phyloP scores from a whole-genome alignment of 2,329 filamentous ascomycete species.

The Paradendryphiella salina region DNA sequence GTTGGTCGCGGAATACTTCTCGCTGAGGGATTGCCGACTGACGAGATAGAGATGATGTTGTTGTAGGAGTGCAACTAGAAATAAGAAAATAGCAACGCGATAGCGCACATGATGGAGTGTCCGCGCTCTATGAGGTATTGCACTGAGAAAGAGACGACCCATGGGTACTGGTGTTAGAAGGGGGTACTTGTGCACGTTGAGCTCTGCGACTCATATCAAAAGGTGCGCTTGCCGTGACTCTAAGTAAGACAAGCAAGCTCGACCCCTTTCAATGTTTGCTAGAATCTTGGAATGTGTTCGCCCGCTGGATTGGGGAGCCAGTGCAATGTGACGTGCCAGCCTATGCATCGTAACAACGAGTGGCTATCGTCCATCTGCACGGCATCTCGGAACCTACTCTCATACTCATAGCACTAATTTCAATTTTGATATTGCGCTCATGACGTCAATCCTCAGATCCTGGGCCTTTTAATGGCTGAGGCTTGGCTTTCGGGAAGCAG shows the following conservation, averaged over 20 bases:
- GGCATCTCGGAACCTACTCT: constrained; percentile 1
- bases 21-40: constrained; percentile 23
- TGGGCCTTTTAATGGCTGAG: background rate
- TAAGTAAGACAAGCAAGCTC: background rate
- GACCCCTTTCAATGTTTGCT: background rate
- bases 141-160: constrained; percentile 11
- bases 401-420: background rate
- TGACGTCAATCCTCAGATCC: background rate
- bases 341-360: background rate
- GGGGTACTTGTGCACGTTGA: background rate
- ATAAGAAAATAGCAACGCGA: constrained; percentile 19
- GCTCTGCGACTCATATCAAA: background rate
- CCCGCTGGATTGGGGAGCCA: background rate
- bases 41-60: constrained; percentile 25
- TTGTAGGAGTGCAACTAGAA: constrained; percentile 20
- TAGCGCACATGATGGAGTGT: constrained; percentile 10
- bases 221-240: background rate
- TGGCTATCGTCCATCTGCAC: background rate
- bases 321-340: background rate
- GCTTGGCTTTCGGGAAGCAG: background rate
- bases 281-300: background rate
- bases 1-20: constrained; percentile 28
- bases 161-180: constrained; percentile 4
- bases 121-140: constrained; percentile 12
- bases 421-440: background rate